Percentiles rank a stretch among this genome's conserved stretches.
phyloP scores from a whole-genome alignment of 2,329 filamentous ascomycete species.

The Cordyceps pruinosa region DNA sequence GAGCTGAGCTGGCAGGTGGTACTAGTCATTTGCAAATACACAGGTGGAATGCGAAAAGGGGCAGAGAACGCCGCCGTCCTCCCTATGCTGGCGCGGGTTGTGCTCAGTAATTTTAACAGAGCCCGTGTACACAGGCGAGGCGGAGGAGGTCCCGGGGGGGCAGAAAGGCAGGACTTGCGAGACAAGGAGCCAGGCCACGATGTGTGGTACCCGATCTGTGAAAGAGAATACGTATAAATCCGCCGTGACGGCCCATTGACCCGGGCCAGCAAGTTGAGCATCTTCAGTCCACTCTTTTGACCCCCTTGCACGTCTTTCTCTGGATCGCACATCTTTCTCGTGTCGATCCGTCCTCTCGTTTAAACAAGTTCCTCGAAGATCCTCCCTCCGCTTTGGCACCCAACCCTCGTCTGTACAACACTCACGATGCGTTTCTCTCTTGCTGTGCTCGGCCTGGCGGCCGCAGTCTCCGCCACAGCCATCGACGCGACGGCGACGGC shows the following conservation, averaged over 20 bases:
- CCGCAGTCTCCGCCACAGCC: conserved; percentile 7
- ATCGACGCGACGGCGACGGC: neutral
- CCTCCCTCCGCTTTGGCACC: neutral
- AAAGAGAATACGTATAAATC: neutral
- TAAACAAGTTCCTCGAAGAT: no score
- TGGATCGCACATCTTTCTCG: neutral
- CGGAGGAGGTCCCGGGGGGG: neutral
- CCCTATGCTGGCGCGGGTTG: no score
- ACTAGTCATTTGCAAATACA: neutral
- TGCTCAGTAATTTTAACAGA: neutral
- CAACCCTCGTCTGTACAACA: no score
- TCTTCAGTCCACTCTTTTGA: neutral
- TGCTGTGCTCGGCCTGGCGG: conserved; percentile 5
- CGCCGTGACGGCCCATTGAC: neutral
- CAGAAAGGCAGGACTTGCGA: neutral
- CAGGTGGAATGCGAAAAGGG: neutral
- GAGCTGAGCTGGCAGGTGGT: neutral
- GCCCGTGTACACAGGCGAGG: neutral
- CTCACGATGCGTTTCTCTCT: conserved; percentile 5
- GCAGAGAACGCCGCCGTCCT: no score
- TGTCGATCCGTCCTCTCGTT: conserved; percentile 6
- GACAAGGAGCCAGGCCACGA: neutral
- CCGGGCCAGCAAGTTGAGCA: neutral
- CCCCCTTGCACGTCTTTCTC: neutral
- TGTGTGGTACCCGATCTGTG: no score